These are phyloP conservation scores for Pythium aristosporum DNA, from an alignment of 352 stramenopile genomes.

Conservation along the genomic window DNA sequence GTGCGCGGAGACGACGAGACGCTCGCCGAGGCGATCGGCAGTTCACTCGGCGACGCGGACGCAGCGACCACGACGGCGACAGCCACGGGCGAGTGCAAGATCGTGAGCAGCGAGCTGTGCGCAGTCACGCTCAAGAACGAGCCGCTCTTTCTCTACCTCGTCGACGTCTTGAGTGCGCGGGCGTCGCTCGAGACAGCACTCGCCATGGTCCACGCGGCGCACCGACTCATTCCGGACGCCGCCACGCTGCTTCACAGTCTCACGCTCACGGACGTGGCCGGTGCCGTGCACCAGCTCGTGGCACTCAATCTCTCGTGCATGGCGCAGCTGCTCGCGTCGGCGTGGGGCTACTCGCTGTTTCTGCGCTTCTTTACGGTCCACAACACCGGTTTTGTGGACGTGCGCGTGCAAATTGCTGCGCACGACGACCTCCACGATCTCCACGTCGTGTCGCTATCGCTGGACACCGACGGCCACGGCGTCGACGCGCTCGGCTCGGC, in stretches of 20 bases:
- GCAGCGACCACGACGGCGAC: constrained; percentile 9
- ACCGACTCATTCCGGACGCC: constrained; percentile 33
- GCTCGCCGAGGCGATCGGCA: constrained; percentile 15
- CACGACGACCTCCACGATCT: constrained; percentile 50
- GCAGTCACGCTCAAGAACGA: constrained; percentile 36
- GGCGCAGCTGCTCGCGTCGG: constrained; percentile 31
- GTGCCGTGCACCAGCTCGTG: constrained; percentile 36
- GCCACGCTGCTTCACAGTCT: constrained; percentile 12
- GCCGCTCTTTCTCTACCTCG: constrained; percentile 34
- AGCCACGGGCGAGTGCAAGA: constrained; percentile 22
- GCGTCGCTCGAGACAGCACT: constrained; percentile 35
- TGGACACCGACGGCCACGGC: constrained; percentile 36
- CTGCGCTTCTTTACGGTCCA: constrained; percentile 39
- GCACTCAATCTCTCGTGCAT: constrained; percentile 39
- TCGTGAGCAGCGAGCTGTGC: constrained; percentile 21
- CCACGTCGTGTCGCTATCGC: constrained; percentile 39
- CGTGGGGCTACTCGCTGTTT: constrained; percentile 46
- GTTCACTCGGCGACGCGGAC: background rate
- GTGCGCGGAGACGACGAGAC: constrained; percentile 32
- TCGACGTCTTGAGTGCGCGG: constrained; percentile 29
- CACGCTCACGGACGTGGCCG: constrained; percentile 25
- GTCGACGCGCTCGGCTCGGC: constrained; percentile 27
- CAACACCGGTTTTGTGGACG: constrained; percentile 40
- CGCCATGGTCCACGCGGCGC: constrained; percentile 34
- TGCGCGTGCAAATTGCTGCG: constrained; percentile 38